Base-by-base conservation (phyloP, 208 protist species). In the Angomonas deanei region DNA sequence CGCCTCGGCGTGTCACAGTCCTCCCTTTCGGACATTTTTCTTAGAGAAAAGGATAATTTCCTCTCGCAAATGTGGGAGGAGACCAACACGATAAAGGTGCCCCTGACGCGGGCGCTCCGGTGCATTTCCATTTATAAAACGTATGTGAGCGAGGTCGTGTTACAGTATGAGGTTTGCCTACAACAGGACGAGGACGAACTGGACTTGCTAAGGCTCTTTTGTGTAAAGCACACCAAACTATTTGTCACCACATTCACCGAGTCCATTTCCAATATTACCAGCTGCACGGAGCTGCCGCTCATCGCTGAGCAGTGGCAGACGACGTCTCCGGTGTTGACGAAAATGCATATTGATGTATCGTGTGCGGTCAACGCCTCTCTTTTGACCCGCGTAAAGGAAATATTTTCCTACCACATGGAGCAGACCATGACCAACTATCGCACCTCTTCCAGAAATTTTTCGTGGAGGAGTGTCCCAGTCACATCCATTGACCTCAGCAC, bases 91-190 rank as follows among this genome's bases (percentile, higher is more conserved):
- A 74, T 66, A 53, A 39, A 61, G 13, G 66, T 80, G 31, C 67
- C 85, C n/a, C 87, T 82, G 61, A 76, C 79, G 6, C 77, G 82
- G 53, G 70, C 86, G 31, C 76, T 87, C 27, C 70, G 77, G 56
- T 79, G 78, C 54, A 24, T 92, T 21, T 78, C 68, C 1, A 63
- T 83, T n/a, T 91, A 90, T 64, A 89, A 92, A 72, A 74, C 91
- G 38, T 77, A 91, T 48, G 78, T 91, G 52, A 77, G 59, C 42
- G 88, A 95, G 68, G 71, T 76, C 42, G 70, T 88, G 17, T 50
- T 88, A 58, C 88, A 92, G 77, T 91, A 88, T 61, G 66, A 63
- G 17, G 74, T 84, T 3, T 92, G 88, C 68, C 92, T 94, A 27
- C 72, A 72, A 4, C 32, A 66, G 47, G 34, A 66, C 42, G 13